Conservation (phyloP, 108 stramenopile genomes). For the Fragilaria crotonensis region DNA sequence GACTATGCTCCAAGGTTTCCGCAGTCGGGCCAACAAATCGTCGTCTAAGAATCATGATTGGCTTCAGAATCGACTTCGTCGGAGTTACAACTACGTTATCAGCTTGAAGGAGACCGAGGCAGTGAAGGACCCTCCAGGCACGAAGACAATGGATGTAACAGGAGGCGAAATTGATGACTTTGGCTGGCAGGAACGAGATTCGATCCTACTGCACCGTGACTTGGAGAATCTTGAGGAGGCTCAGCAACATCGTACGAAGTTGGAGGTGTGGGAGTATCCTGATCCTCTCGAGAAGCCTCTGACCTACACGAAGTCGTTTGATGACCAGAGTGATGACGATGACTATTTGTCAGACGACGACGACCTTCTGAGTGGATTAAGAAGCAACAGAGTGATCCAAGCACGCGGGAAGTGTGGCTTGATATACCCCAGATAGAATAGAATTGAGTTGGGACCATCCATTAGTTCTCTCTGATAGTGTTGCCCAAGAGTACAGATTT, state of each 20-base stretch:
- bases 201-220: not conserved
- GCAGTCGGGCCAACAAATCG: not conserved
- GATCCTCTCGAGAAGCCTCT: slow-evolving; percentile 4
- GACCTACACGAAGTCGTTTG: not conserved
- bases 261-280: slow-evolving; percentile 8
- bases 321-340: not conserved
- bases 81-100: not conserved
- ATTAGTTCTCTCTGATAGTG: too few relatives aligned
- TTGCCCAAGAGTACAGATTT: too few relatives aligned
- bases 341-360: not conserved
- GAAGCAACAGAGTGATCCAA: not conserved
- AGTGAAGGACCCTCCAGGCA: not conserved
- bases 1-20: not conserved
- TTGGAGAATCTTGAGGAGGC: not conserved
- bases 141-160: not conserved
- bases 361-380: not conserved
- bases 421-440: not conserved
- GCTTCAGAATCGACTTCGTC: not conserved
- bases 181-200: not conserved
- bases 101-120: not conserved
- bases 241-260: not conserved
- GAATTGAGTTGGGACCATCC: too few relatives aligned
- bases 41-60: not conserved
- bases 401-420: not conserved
- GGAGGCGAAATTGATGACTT: slow-evolving; percentile 2